A percentile compares a stretch with the other conserved stretches of the same genome.
Evolutionary conservation across 2,329 filamentous ascomycete species (phyloP).

Genomic region (Cordyceps javanica): DNA sequence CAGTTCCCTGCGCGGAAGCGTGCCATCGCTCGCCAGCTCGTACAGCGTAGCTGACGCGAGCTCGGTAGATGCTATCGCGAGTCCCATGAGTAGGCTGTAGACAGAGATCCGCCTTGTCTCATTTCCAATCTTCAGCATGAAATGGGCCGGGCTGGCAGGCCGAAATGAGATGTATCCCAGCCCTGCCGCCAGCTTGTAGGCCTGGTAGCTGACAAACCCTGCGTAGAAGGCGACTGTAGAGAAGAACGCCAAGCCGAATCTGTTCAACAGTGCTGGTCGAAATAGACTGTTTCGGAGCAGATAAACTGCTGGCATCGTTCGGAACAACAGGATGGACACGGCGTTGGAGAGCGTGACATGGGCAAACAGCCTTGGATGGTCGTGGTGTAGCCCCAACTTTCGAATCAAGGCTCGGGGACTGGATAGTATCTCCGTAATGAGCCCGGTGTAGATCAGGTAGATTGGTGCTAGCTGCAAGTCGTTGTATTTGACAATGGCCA

Average conservation of each 20-base stretch:
- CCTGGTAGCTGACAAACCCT: neutral
- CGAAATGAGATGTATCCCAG: neutral
- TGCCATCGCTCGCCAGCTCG: neutral
- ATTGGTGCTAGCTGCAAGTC: neutral
- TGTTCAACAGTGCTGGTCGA: neutral
- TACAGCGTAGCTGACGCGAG: neutral
- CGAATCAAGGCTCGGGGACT: constrained; percentile 10
- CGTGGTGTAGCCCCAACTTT: neutral
- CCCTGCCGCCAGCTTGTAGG: neutral
- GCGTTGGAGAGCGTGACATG: neutral
- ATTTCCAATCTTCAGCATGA: neutral
- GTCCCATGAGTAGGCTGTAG: constrained; percentile 5
- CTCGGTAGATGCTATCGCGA: neutral
- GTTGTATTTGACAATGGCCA: neutral
- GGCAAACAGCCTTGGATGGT: neutral
- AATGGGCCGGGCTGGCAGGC: neutral
- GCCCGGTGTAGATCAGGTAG: constrained; percentile 14
- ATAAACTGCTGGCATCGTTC: neutral
- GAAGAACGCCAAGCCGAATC: neutral
- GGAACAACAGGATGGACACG: neutral
- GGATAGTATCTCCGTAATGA: constrained; percentile 14
- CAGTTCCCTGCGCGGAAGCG: neutral
- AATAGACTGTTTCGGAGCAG: neutral
- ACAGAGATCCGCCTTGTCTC: neutral
- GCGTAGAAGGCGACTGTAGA: neutral